Evolutionary conservation across 805 yeast species (phyloP), one percentile per base, ranked within the genome.

Genomic region (Myxozyma monticola): DNA sequence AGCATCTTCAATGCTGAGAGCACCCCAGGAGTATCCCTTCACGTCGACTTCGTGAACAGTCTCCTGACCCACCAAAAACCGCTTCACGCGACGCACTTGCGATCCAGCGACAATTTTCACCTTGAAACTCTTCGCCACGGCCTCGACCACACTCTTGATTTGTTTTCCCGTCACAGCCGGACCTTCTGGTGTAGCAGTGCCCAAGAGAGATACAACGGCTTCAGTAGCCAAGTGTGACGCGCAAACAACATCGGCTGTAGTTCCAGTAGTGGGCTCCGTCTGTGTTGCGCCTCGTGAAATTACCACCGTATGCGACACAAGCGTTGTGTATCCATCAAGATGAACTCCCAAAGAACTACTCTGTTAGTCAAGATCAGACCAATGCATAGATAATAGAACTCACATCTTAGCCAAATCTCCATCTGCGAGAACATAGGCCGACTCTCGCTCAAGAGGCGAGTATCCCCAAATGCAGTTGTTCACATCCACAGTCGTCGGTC

Each of bases 61-160:
- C 65, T 88, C 52, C 74, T 93, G 99, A 46, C 99, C 99, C 34
- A 96, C 95, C 65, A 93, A 79, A 63, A 91, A 93, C 65, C 98
- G 80, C 74, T 96, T 80, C 50, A 90, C 77, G 68, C 96, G 80
- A 72, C 99, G 84, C 37, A 93, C 86, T 67, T 88, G 83, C 20
- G 96, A 87, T 0, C 96, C 96, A 26, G 98, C 98, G 31, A 87
- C 88, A 47, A 93, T 88, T 50, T 76, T 75, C 74, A 96, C 88
- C 66, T 85, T 80, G 71, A 83, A 93, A 1, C 84, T 74, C 50
- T 77, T 77, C n/a, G 96, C 98, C 63, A 93, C 76, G n/a, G 82
- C 76, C 63, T 93, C 95, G 24, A 89, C 97, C 40, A 88, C 71
- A 20, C 72, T 66, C 68, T 96, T 81, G 53, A 93, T 81, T 56